Evolutionary conservation across 495 filamentous ascomycete genomes (phyloP), one percentile per base, ranked within the genome.

Genomic region (Wilcoxina mikolae): DNA sequence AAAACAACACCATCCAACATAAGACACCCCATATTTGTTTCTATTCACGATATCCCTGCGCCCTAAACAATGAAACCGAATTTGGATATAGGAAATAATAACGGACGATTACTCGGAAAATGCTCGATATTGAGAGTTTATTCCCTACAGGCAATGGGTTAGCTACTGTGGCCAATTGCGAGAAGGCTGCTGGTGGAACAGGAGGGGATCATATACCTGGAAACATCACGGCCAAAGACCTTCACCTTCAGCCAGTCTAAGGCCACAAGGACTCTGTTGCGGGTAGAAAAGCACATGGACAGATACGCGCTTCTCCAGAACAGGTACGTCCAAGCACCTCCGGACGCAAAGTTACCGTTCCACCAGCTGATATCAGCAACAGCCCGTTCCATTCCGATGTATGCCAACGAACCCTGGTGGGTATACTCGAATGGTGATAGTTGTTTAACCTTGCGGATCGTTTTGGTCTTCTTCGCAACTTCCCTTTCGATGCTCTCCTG

Each of bases 241-340:
- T 87, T 89, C 48, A 89, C 83, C 77, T 99, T 99, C 63, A 87
- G 64, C 91, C 91, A 99, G 70, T 99, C 91, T 61, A 93, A 72
- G 58, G 86, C 73, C 41, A 99, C 91, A 23, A 99, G 76, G 57
- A 95, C 76, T 67, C 91, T 82, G 71, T 96, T 99, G 57, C 91
- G 77, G 87, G 85, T 85, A 78, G 88, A 94, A 69, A 96, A 99
- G 78, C 89, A 95, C 91, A 99, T 99, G 78, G 83, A 93, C 70
- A 99, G 73, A 70, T 99, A 99, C 49, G 91, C 93, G 67, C 82
- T 87, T 69, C 86, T 77, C 91, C 91, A 98, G 79, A 98, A 96
- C 61, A 95, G 78, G 67, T 76, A 75, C 4, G 72, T 75, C 54
- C 72, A 54, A 9, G 55, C 55, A 31, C 62, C 62, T 51, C 59